These are phyloP conservation scores for Allomyces macrogynus DNA, from an alignment of 192 early-diverging fungal species.

Conservation along the genomic window DNA sequence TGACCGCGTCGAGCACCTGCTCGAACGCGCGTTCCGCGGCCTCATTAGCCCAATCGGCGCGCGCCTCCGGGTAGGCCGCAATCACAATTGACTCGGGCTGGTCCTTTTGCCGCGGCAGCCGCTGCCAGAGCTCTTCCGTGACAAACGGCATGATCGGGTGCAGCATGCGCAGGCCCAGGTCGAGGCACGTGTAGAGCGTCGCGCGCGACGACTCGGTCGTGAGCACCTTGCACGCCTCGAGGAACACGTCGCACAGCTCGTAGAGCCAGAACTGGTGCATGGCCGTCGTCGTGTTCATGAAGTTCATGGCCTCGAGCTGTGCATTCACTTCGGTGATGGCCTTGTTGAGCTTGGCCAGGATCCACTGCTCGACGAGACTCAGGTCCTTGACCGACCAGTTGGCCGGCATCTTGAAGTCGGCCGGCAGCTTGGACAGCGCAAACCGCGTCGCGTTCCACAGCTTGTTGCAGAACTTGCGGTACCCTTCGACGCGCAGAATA, in stretches of 20 bases:
- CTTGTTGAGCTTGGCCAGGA: conserved; percentile 70
- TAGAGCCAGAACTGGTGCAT: conserved; percentile 89
- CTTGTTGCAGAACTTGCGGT: conserved; percentile 99
- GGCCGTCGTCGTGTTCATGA: conserved; percentile 74
- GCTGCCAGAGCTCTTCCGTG: conserved; percentile 97
- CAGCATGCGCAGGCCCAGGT: conserved; percentile 71
- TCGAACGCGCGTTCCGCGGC: conserved; percentile 57
- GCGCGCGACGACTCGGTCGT: conserved; percentile 44
- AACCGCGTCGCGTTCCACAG: conserved; percentile 96
- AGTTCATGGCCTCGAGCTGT: conserved; percentile 61
- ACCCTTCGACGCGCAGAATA: conserved; percentile 88
- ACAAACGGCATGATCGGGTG: conserved; percentile 99
- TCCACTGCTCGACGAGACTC: conserved; percentile 80
- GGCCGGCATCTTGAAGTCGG: conserved; percentile 51
- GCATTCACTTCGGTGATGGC: conserved; percentile 57
- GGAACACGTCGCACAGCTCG: conserved; percentile 92
- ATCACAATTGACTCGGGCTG: conserved; percentile 44
- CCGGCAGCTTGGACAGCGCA: conserved; percentile 86
- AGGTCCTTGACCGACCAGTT: conserved; percentile 42
- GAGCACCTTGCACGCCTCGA: conserved; percentile 65
- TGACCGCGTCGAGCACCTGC: conserved; percentile 49
- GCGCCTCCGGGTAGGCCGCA: conserved; percentile 33
- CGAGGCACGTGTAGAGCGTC: conserved; percentile 86
- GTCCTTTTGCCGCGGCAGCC: conserved; percentile 58
- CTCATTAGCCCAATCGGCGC: conserved; percentile 15